Evolutionary conservation across 192 early-diverging fungal genomes (phyloP), one percentile per base, ranked within the genome.

Genomic region (Coemansia sp.): DNA sequence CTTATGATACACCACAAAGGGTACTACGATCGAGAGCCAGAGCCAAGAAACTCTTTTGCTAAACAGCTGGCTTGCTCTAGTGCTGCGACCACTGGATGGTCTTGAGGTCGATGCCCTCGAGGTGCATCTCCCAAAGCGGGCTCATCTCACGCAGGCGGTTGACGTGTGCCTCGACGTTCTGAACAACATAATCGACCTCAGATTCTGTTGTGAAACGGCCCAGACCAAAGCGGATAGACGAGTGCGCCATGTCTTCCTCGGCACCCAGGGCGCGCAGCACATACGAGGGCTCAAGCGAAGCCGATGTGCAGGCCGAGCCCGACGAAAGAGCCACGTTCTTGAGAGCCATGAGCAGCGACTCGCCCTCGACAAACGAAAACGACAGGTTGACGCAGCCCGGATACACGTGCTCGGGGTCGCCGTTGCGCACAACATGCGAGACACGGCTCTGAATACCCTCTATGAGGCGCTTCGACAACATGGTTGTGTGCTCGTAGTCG

Each of bases 51-150:
- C 42, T 6, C 8, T 4, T 23, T 23, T 44, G 42, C 23, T 23
- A 24, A n/a, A n/a, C n/a, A n/a, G n/a, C n/a, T n/a, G n/a, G n/a
- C n/a, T 11, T 24, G 32, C 7, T n/a, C 15, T 55, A 94, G 67
- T 94, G 90, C 62, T 92, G 89, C 50, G 83, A 77, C 92, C 92
- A 94, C 78, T 94, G 81, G 53, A 94, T 94, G 27, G 78, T 78
- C 79, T 92, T 92, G 54, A 94, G 60, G 61, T 94, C 92, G 53
- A 94, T 89, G 4, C 92, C 92, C 42, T 94, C 92, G 62, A 91
- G 90, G 46, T 84, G 87, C 95, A 98, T 98, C 71, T 98, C 95
- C 93, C 93, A 98, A 37, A 98, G 79, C 14, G 95, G 95, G 50
- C 86, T 89, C 92, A 98, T 94, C 45, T 98, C 95, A 36, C 95